phyloP scores from a whole-genome alignment of 257 asterid species.

The Solanum corneliomulleri region DNA sequence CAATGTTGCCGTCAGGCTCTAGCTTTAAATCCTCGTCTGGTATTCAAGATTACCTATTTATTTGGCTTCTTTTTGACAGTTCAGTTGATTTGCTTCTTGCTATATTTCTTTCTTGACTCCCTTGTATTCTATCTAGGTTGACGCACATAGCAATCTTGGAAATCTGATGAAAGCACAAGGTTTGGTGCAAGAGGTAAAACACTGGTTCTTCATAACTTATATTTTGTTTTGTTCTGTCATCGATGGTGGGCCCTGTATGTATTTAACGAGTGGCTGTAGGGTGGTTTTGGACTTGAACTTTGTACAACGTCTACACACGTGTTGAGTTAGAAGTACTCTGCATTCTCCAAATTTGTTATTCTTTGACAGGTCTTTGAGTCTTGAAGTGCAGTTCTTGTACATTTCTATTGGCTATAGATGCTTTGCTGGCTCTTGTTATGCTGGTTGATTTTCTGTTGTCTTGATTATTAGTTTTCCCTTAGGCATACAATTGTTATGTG shows the following conservation, averaged over 20 bases:
- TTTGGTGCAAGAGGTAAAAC: conserved; percentile 66
- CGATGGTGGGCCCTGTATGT: neutral
- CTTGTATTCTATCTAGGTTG: conserved; percentile 49
- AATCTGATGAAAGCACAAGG: conserved; percentile 99
- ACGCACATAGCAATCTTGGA: conserved; percentile 98
- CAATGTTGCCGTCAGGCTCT: conserved; percentile 99
- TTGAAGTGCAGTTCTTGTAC: neutral
- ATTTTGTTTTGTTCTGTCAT: neutral
- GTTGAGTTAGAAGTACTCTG: neutral
- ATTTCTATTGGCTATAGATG: neutral
- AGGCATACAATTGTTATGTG: conserved; percentile 90
- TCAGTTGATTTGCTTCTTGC: neutral
- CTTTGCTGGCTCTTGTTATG: neutral
- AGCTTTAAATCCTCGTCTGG: conserved; percentile 83
- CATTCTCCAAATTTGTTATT: neutral
- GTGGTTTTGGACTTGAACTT: neutral
- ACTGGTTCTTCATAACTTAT: neutral
- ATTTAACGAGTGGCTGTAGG: neutral
- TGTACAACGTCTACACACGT: neutral
- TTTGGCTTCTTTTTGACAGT: neutral
- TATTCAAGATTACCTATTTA: conserved; percentile 10
- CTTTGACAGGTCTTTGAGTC: neutral
- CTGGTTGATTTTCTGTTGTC: neutral
- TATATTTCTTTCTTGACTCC: neutral
- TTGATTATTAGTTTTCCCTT: neutral